phyloP scores from a whole-genome alignment of 163 green algal genomes.

The Scenedesmus sp. region DNA sequence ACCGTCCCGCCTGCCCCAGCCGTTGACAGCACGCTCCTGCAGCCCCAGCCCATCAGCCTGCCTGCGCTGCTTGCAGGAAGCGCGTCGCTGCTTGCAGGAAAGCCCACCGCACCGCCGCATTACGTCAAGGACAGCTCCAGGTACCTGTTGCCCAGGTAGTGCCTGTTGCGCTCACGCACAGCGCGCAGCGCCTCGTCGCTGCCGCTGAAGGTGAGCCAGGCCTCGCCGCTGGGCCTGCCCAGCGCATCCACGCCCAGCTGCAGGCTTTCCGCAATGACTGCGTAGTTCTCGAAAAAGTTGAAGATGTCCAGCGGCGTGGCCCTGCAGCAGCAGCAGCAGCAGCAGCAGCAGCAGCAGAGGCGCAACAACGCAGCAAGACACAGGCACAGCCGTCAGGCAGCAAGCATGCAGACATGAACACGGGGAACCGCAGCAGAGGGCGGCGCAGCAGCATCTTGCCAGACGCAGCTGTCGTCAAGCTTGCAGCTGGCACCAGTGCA shows the following conservation, averaged over 20 bases:
- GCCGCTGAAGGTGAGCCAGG: constrained; percentile 71
- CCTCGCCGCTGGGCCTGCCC: constrained; percentile 70
- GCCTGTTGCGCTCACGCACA: constrained; percentile 71
- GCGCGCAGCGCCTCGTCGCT: constrained; percentile 65
- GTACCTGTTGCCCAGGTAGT: constrained; percentile 77
- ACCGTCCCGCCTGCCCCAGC: no score
- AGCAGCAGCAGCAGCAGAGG: neutral
- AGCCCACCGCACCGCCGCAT: neutral
- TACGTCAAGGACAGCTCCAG: constrained; percentile 75
- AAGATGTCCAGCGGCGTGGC: constrained; percentile 70
- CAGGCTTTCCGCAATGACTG: constrained; percentile 69
- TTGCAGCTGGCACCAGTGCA: no score
- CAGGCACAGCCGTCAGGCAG: neutral
- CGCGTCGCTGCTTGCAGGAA: no score
- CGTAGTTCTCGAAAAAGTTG: constrained; percentile 76
- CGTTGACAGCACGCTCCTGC: no score
- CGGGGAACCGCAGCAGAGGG: no score
- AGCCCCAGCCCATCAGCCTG: no score
- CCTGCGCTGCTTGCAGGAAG: no score
- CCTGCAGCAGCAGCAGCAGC: constrained; percentile 22
- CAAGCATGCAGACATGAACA: neutral
- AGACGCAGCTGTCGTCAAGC: no score
- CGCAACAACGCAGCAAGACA: neutral
- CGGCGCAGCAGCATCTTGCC: no score
- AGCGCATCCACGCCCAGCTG: constrained; percentile 72